Evolutionary conservation across 108 stramenopile genomes (phyloP), one percentile per base, ranked within the genome.

Genomic region (Mayamaea pseudoterrestris): DNA sequence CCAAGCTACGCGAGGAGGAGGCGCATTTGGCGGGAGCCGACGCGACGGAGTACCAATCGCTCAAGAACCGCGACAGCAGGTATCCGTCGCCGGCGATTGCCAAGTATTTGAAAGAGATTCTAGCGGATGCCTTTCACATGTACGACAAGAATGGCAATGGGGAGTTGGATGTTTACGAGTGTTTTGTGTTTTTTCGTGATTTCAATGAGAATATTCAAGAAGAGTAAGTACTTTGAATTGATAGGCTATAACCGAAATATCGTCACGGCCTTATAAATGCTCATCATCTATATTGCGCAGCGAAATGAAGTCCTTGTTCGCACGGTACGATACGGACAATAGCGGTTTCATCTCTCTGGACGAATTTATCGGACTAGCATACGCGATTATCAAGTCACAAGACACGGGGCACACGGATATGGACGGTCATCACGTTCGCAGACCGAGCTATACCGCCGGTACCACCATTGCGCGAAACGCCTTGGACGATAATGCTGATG

Each of bases 361-460:
- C 28, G 96, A 97, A 66, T 97, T 97, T 55, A 83, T 97, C 17
- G 48, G 51, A 16, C 74, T 88, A 31, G 85, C 85, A 27, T 83
- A 85, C 30, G 47, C 65, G 44, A 68, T 90, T 42, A 80, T 94
- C 35, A 52, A 58, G 7, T 26, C 16, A 9, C 58, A 71, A 14
- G 49, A 48, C 20, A 25, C 57, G 9, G 28, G 35, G 16, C 45
- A 55, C 5, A 51, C 22, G n/a, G 41, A 49, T 12, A 35, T 26
- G 2, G 22, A 41, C 21, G 39, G 16, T 0, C 6, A 6, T 4
- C 8, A 45, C 44, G 21, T 3, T 45, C 6, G 5, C 6, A 6
- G 5, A 7, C 47, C 47, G 27, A 20, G 2, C 16, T 27, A 42
- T 5, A 17, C 14, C 30, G 41, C 7, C 16, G 8, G n/a, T 11